A percentile compares a stretch with the other conserved stretches of the same genome.
phyloP scores from a whole-genome alignment of 2,329 filamentous ascomycete genomes.

The Beauveria scarabaeidicola region DNA sequence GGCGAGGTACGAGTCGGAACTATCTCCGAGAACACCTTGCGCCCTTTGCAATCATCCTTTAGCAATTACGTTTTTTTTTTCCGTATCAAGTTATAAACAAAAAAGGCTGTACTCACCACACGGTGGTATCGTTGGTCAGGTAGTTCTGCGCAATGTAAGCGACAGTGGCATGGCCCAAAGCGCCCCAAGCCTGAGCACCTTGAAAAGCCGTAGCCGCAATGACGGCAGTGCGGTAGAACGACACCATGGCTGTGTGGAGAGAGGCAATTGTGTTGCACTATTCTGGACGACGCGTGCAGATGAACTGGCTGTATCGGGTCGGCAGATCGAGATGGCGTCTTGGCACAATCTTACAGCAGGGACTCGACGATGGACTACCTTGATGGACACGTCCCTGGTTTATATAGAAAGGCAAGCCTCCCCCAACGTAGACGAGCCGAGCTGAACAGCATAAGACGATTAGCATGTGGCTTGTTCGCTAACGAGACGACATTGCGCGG shows the following conservation, averaged over 20 bases:
- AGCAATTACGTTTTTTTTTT: background rate
- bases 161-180: slow-evolving; percentile 43
- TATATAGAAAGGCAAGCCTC: background rate
- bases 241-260: slow-evolving; percentile 5
- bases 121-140: slow-evolving; percentile 30
- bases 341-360: background rate
- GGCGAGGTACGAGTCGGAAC: slow-evolving; percentile 38
- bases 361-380: background rate
- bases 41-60: slow-evolving; percentile 14
- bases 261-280: background rate
- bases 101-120: slow-evolving; percentile 12
- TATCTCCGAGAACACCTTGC: slow-evolving; percentile 29
- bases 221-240: slow-evolving; percentile 7
- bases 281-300: background rate
- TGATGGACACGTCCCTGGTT: slow-evolving; percentile 9
- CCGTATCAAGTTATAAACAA: background rate
- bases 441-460: background rate
- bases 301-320: background rate
- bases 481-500: background rate
- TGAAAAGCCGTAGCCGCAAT: slow-evolving; percentile 12
- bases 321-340: slow-evolving; percentile 9
- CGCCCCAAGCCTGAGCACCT: slow-evolving; percentile 29
- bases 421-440: background rate
- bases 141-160: slow-evolving; percentile 44
- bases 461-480: background rate